Evolutionary conservation across 164 flowering plant species (phyloP), one percentile per base, ranked within the genome.

Genomic region (Berberis vulgaris): DNA sequence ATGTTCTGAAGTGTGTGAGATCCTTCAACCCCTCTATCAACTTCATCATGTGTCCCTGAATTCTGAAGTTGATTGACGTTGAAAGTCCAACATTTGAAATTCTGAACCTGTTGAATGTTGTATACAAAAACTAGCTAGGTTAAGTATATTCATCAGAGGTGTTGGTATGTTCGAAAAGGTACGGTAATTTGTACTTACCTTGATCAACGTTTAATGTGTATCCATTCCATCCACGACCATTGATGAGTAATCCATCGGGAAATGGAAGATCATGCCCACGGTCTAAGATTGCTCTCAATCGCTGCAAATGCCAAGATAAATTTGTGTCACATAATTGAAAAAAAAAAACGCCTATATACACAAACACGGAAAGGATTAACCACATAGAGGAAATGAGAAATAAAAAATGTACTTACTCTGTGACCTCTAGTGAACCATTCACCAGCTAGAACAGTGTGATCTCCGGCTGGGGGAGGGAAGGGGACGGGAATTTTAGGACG

Each of bases 201-300:
- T 73, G 99, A 65, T 86, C 83, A 4, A 94, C 91, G 0, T 87
- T 83, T 71, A 94, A 89, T 3, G 84, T 81, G 74, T 83, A 61
- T 46, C 93, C 96, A 72, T 87, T 86, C 79, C 81, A 81, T 7
- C 96, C 99, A 7, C 88, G 96, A 3, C 99, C 99, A 71, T 91
- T 94, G 79, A 94, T 89, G 64, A 87, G 82, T 68, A 94, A 80
- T 1, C 97, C 99, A 80, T 94, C 96, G 39, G 99, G 96, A 52
- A 74, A 77, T 2, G 98, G 93, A 69, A 94, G 85, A 64, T 76
- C 67, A 10, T 59, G 69, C 13, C 98, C 98, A 43, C 73, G 59
- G 44, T 94, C 93, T 73, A 90, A 74, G 39, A 72, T 61, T 13
- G 68, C 72, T 72, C 68, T 82, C 81, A 93, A 54, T 45, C 59